Base-by-base conservation (phyloP, 2,329 filamentous ascomycete genomes). In the Botrytis porri region DNA sequence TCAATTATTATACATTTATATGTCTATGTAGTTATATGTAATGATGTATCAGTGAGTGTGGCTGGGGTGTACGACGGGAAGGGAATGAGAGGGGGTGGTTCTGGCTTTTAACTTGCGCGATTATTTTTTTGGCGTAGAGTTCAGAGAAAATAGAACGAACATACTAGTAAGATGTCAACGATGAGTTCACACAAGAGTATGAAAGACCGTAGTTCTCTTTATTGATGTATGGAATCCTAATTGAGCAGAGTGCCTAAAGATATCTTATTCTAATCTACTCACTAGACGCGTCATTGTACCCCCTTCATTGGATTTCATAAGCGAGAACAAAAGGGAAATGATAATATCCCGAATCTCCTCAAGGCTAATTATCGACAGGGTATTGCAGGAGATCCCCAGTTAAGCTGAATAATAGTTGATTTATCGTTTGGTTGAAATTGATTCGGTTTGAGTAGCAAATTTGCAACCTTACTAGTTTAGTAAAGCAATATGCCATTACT, bases 341-440 rank as follows among this genome's bases (percentile, higher is more conserved):
- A 57, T 5, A 16, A 67, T 41, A 14, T 41, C 20, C 10, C 54
- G 65, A 67, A 67, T 67, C 3, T 32, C 48, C 8, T 32, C 16
- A 16, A 54, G 48, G 12, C n/a, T 41, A 29, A 57, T 22, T 51
- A 48, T 35, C 20, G 37, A n/a, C 39, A 57, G 25, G 3, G 35
- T 32, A 69, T 69, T 9, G 20, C 48, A n/a, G 65, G 65, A 69
- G 6, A 32, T 69, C 37, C 35, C 48, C n/a, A 57, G 7, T 41
- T 69, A 57, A 39, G 48, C 29, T 41, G 48, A 51, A 69, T 32
- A 57, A 32, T 41, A 69, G 39, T 69, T 7, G 18, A 67, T 67
- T 54, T 29, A 39, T 29, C n/a, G 65, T 37, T 41, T 20, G 14
- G 10, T 57, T 29, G 35, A 14, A 35, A 35, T 39, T 25, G 41